Evolutionary conservation across 495 filamentous ascomycete species (phyloP).

Genomic region (Corynascus novoguineensis): DNA sequence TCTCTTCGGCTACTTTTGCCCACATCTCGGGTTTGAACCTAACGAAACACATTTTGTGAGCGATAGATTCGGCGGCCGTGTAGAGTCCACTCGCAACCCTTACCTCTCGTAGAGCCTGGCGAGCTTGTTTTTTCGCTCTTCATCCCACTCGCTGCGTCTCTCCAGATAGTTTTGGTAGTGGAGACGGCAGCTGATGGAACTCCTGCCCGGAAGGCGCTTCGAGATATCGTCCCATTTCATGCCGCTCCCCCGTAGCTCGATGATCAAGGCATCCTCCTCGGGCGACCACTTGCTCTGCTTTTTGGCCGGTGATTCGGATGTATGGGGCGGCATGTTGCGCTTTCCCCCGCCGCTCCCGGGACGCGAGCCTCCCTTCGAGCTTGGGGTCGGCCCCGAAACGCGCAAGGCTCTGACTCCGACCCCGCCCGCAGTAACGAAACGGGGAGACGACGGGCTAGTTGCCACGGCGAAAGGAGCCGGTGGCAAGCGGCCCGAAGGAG

Average conservation of each 20-base stretch:
- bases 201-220: constrained; percentile 79
- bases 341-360: constrained; percentile 29
- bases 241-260: constrained; percentile 76
- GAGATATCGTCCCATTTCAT: constrained; percentile 99
- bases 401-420: constrained; percentile 9
- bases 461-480: constrained; percentile 21
- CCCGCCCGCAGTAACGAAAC: constrained; percentile 12
- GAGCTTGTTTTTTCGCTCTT: constrained; percentile 94
- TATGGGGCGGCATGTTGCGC: constrained; percentile 49
- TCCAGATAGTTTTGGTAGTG: constrained; percentile 98
- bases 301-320: constrained; percentile 74
- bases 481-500: constrained; percentile 17
- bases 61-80: neutral
- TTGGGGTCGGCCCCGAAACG: constrained; percentile 5
- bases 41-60: constrained; percentile 19
- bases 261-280: constrained; percentile 85
- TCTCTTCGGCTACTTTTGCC: constrained; percentile 86
- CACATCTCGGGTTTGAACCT: constrained; percentile 98
- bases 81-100: constrained; percentile 19
- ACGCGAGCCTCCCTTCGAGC: constrained; percentile 11
- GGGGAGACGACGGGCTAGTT: constrained; percentile 21
- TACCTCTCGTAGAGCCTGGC: constrained; percentile 95
- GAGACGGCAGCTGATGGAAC: constrained; percentile 85
- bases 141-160: constrained; percentile 84
- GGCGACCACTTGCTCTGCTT: constrained; percentile 95